A percentile compares a stretch with the other conserved stretches of the same genome.
phyloP scores from a whole-genome alignment of 257 asterid genomes.

The Primulina eburnea region DNA sequence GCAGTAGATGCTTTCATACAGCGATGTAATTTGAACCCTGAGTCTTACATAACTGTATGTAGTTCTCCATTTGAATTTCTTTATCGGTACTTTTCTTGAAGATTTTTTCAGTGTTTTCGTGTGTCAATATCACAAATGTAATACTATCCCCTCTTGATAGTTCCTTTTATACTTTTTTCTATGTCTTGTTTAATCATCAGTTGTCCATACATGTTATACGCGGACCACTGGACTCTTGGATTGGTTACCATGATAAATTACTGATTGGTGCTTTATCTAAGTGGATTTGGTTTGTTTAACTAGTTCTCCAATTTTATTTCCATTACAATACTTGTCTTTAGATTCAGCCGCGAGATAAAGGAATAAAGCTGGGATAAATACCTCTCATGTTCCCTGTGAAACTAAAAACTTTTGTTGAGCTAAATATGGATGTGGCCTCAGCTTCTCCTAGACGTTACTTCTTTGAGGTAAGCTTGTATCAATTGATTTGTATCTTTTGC shows the following conservation, averaged over 20 bases:
- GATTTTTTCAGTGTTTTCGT: slow-evolving; percentile 10
- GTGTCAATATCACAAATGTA: neutral
- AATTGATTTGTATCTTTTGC: slow-evolving; percentile 19
- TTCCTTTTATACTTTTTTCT: neutral
- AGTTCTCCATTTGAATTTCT: slow-evolving; percentile 29
- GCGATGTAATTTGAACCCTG: slow-evolving; percentile 83
- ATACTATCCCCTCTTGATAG: neutral
- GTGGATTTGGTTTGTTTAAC: neutral
- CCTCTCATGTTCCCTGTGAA: slow-evolving; percentile 50
- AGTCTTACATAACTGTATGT: slow-evolving; percentile 75
- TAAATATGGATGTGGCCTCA: slow-evolving; percentile 87
- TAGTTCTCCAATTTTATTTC: slow-evolving; percentile 14
- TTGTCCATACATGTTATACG: neutral
- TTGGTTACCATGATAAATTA: slow-evolving; percentile 4
- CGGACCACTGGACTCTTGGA: neutral
- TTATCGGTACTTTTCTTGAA: slow-evolving; percentile 5
- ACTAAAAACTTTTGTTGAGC: slow-evolving; percentile 72
- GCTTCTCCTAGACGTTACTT: slow-evolving; percentile 91
- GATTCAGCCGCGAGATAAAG: slow-evolving; percentile 54
- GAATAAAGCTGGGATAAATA: slow-evolving; percentile 28
- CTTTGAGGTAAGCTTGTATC: slow-evolving; percentile 67
- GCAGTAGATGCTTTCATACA: slow-evolving; percentile 74
- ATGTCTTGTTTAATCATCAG: slow-evolving; percentile 2
- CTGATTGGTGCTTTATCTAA: slow-evolving; percentile 19
- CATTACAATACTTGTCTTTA: slow-evolving; percentile 29